Conservation (phyloP, 306 rosid species). For the Acacia crassicarpa region DNA sequence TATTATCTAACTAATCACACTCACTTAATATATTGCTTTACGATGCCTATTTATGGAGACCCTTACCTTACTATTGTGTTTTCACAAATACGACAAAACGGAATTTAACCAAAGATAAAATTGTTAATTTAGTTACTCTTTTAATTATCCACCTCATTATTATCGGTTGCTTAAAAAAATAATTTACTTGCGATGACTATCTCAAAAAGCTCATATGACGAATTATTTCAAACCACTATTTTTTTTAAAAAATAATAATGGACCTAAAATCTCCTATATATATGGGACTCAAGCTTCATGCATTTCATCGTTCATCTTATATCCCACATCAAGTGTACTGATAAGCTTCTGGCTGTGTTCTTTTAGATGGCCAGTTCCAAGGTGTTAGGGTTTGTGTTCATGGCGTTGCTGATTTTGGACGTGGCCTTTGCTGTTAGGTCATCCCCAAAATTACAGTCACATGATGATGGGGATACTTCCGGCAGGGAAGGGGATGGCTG, state of each 20-base stretch:
- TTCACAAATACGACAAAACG: not conserved
- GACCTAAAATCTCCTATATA: not conserved
- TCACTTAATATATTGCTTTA: not conserved
- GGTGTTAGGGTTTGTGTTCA: constrained; percentile 49
- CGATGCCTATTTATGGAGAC: not conserved
- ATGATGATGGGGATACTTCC: too few relatives aligned
- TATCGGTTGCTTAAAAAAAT: not conserved
- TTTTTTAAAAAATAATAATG: too few relatives aligned
- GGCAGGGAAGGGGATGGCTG: not conserved
- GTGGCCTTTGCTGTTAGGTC: constrained; percentile 56
- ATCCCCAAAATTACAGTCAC: not conserved
- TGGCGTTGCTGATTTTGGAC: constrained; percentile 63
- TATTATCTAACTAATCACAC: not conserved
- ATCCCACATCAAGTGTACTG: not conserved
- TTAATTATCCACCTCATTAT: not conserved
- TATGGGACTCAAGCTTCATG: not conserved
- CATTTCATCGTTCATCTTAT: not conserved
- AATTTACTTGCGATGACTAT: not conserved
- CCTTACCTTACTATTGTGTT: not conserved
- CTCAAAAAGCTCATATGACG: not conserved
- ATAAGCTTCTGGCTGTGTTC: constrained; percentile 13
- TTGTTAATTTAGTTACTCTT: not conserved
- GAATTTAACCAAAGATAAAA: not conserved
- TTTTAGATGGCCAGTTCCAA: constrained; percentile 53
- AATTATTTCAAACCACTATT: not conserved